Percentiles rank a stretch among this genome's conserved stretches.
Evolutionary conservation across 2,329 filamentous ascomycete genomes (phyloP).

Genomic region (Calonectria multiphialidica): DNA sequence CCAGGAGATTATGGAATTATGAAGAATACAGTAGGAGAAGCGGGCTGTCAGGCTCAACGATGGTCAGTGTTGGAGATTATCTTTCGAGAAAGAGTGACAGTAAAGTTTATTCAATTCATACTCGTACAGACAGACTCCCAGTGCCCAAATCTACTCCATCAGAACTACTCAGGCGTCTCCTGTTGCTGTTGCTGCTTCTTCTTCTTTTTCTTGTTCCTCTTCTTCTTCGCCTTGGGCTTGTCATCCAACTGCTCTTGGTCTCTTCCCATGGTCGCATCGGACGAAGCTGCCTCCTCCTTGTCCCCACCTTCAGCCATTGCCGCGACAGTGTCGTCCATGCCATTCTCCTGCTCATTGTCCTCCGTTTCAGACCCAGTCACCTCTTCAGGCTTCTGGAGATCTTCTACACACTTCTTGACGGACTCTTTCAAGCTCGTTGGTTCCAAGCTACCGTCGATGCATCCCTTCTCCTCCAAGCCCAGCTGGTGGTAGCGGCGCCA

Average conservation of each 20-base stretch:
- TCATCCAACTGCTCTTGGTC: background rate
- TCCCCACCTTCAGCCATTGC: background rate
- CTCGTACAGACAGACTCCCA: background rate
- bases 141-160: background rate
- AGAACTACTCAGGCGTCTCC: background rate
- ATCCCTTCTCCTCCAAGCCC: background rate
- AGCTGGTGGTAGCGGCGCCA: background rate
- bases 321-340: too few relatives aligned
- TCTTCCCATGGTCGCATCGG: background rate
- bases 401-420: background rate
- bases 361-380: background rate
- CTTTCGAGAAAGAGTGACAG: too few relatives aligned
- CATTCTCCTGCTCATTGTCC: background rate
- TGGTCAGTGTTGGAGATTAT: too few relatives aligned
- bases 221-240: slow-evolving; percentile 30
- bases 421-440: background rate
- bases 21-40: too few relatives aligned
- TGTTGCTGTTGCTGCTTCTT: background rate
- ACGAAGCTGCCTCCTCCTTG: background rate
- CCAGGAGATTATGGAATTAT: too few relatives aligned
- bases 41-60: too few relatives aligned
- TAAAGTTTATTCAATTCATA: background rate
- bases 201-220: slow-evolving; percentile 30
- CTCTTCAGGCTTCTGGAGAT: background rate
- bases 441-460: background rate